Evolutionary conservation across 169 alveolate genomes (phyloP).

Genomic region (Plasmodium cynomolgi): DNA sequence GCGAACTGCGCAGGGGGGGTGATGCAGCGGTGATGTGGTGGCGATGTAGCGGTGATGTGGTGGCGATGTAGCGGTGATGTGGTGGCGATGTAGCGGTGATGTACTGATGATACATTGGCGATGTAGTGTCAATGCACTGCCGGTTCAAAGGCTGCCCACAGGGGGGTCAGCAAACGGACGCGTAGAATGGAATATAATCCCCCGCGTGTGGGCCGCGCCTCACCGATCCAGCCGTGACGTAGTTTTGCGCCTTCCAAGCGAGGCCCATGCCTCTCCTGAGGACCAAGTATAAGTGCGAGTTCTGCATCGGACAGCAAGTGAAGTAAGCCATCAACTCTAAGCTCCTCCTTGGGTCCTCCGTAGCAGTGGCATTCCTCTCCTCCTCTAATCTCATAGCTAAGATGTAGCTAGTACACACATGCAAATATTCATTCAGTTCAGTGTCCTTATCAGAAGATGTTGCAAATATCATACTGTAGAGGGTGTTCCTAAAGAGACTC

Average conservation of each 20-base stretch:
- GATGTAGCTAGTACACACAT: conserved; percentile 71
- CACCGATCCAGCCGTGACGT: conserved; percentile 84
- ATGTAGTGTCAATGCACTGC: background rate
- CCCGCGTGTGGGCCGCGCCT: no score
- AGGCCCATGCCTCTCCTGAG: conserved; percentile 90
- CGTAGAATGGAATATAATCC: background rate
- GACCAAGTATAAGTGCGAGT: conserved; percentile 86
- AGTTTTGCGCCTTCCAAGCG: conserved; percentile 90
- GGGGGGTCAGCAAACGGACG: background rate
- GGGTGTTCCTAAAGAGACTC: conserved; percentile 69
- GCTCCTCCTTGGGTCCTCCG: conserved; percentile 78
- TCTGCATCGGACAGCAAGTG: conserved; percentile 86
- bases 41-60: background rate
- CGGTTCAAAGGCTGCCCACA: background rate
- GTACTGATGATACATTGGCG: no score
- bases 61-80: background rate
- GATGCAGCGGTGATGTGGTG: background rate
- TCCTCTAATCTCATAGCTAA: conserved; percentile 83
- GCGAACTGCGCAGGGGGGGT: conserved; percentile 37
- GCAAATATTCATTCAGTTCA: conserved; percentile 53
- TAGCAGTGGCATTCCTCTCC: conserved; percentile 77
- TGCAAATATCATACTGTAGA: conserved; percentile 39
- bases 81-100: background rate
- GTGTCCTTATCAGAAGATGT: conserved; percentile 11
- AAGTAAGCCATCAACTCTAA: conserved; percentile 88